Conservation (phyloP, 2,329 filamentous ascomycete genomes). For the Phialophora tarda region DNA sequence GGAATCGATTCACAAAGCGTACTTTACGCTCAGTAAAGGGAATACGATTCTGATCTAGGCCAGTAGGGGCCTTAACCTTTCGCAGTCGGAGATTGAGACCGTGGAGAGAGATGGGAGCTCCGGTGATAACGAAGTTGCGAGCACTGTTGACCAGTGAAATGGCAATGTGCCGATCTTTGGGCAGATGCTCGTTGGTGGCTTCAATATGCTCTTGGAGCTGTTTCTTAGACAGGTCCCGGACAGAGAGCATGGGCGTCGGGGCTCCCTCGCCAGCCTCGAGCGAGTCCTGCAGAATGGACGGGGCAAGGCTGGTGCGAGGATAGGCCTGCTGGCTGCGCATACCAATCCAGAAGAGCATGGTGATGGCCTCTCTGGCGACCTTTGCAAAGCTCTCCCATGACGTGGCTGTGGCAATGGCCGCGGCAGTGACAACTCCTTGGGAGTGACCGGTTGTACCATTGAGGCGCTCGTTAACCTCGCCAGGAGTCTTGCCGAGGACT, state of each 20-base stretch:
- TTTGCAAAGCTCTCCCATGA: slow-evolving; percentile 92
- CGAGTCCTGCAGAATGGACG: slow-evolving; percentile 88
- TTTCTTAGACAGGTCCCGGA: slow-evolving; percentile 84
- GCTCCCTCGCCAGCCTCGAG: slow-evolving; percentile 92
- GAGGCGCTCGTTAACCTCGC: slow-evolving; percentile 82
- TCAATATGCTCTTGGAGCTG: slow-evolving; percentile 97
- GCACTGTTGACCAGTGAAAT: slow-evolving; percentile 97
- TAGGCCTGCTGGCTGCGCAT: slow-evolving; percentile 96
- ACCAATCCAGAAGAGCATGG: slow-evolving; percentile 98
- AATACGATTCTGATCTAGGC: slow-evolving; percentile 90
- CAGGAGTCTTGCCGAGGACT: slow-evolving; percentile 85
- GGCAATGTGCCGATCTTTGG: slow-evolving; percentile 87
- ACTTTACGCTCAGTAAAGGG: slow-evolving; percentile 96
- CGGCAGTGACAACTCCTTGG: slow-evolving; percentile 92
- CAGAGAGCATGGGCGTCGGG: slow-evolving; percentile 96
- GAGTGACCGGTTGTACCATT: slow-evolving; percentile 94
- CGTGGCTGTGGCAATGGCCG: slow-evolving; percentile 85
- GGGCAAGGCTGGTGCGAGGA: slow-evolving; percentile 90
- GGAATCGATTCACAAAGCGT: slow-evolving; percentile 93
- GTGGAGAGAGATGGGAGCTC: slow-evolving; percentile 92
- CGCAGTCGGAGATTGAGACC: slow-evolving; percentile 93
- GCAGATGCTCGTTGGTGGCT: slow-evolving; percentile 94
- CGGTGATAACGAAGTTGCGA: slow-evolving; percentile 94
- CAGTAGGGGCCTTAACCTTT: slow-evolving; percentile 97
- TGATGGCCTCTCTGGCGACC: slow-evolving; percentile 78